These are phyloP conservation scores for Withania somnifera DNA, from an alignment of 305 asterid genomes.

Conservation along the genomic window DNA sequence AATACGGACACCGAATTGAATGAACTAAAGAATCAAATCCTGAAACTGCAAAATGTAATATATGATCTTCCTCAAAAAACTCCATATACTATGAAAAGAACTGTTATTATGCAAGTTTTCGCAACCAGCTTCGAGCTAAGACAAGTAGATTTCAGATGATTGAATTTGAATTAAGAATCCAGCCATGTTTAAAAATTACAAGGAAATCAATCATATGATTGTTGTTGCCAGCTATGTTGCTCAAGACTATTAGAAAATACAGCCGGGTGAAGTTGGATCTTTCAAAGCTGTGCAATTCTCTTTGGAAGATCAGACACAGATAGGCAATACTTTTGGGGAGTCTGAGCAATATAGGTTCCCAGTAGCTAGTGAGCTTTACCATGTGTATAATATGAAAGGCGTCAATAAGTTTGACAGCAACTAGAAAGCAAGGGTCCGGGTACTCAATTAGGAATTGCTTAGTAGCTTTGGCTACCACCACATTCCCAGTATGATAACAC, in stretches of 20 bases:
- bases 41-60: not conserved
- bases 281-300: not conserved
- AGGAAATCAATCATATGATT: not conserved
- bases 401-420: not conserved
- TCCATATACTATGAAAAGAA: not conserved
- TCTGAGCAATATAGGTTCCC: not conserved
- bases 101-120: not conserved
- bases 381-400: not conserved
- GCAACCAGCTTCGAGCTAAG: not conserved
- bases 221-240: not conserved
- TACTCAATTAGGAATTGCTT: not conserved
- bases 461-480: not conserved
- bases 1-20: not conserved
- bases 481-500: not conserved
- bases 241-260: not conserved
- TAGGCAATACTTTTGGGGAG: not conserved
- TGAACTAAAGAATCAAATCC: not conserved
- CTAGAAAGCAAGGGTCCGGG: not conserved
- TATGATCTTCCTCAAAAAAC: not conserved
- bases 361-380: not conserved
- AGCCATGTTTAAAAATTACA: not conserved
- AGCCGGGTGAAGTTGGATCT: not conserved
- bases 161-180: not conserved
- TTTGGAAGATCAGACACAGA: not conserved
- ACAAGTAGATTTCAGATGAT: not conserved